Percentiles rank a stretch among this genome's conserved stretches.
These are phyloP conservation scores for Leptodontidium sp. DNA, from an alignment of 2,329 filamentous ascomycete species.

Conservation along the genomic window DNA sequence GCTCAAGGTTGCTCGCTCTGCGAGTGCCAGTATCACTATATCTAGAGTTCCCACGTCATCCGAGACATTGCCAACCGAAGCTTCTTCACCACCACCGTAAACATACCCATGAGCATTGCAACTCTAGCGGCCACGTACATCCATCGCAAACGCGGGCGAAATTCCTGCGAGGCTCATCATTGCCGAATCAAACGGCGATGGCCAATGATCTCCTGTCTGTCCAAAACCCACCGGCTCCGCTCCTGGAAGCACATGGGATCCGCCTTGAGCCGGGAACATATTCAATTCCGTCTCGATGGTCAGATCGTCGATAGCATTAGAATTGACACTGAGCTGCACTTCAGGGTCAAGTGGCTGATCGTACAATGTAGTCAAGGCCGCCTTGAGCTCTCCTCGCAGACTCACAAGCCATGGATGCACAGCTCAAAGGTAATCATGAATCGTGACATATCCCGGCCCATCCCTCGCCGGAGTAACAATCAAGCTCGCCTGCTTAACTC, in stretches of 20 bases:
- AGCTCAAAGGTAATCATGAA: conserved; percentile 17
- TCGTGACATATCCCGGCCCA: conserved; percentile 15
- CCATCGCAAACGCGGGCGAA: too few relatives aligned
- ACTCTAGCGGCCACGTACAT: too few relatives aligned
- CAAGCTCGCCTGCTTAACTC: conserved; percentile 10
- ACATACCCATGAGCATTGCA: too few relatives aligned
- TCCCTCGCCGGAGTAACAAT: conserved; percentile 5
- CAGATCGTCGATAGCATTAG: background rate
- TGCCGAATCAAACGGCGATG: too few relatives aligned
- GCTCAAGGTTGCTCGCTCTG: too few relatives aligned
- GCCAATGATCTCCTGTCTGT: too few relatives aligned
- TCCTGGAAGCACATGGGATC: background rate
- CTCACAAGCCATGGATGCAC: conserved; percentile 22
- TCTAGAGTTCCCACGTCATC: too few relatives aligned
- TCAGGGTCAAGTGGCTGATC: background rate
- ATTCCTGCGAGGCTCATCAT: too few relatives aligned
- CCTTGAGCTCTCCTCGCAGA: conserved; percentile 1
- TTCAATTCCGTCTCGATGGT: background rate
- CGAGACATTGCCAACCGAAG: too few relatives aligned
- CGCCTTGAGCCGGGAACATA: background rate
- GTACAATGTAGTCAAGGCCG: background rate
- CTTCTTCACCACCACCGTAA: too few relatives aligned
- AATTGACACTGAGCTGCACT: background rate
- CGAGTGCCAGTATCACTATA: too few relatives aligned
- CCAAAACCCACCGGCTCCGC: background rate